Base-by-base conservation (phyloP, 2,329 filamentous ascomycete genomes). In the Cordyceps militaris region DNA sequence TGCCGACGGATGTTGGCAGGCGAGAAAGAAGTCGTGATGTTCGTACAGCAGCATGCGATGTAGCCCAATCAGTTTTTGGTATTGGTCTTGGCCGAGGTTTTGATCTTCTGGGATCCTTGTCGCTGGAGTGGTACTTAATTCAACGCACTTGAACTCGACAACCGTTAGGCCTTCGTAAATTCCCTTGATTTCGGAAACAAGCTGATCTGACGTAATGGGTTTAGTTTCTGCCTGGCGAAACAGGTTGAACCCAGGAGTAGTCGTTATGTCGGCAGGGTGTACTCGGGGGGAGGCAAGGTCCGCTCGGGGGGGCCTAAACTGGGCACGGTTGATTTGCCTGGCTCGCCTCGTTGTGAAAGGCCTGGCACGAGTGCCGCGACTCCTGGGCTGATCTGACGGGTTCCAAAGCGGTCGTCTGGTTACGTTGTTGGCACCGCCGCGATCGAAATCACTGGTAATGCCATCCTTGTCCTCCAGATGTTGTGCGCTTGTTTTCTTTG, bases 121-220 rank as follows among this genome's bases (percentile, higher is more conserved):
- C 0, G 76, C 78, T 46, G 84, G 81, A 0, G 82, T 78, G 9
- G 82, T 84, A 63, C 93, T 89, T 1, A 95, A 86, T 56, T 95
- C 87, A 0, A 95, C 92, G 64, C 91, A 93, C 64, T 94, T 91
- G 24, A 82, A 84, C 67, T 97, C 93, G 0, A 96, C 89, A 84
- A 94, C 89, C 0, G 91, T 86, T 0, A 97, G 72, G 0, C 89
- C 91, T 0, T 86, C 85, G 65, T 96, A 96, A 3, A 94, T 94
- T 0, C 85, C 85, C 59, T 91, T 91, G 0, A 95, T 88, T 65
- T 96, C 91, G 0, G 85, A 84, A 0, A 90, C 83, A 0, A 96
- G 77, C 63, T 96, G 88, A 1, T 91, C 86, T 60, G 90, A 86
- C 0, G 85, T 86, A 8, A 94, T 91, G 0, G 84, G 80, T 0